These are phyloP conservation scores for Phyllosticta citribraziliensis DNA, from an alignment of 2,329 filamentous ascomycete genomes.

Conservation along the genomic window DNA sequence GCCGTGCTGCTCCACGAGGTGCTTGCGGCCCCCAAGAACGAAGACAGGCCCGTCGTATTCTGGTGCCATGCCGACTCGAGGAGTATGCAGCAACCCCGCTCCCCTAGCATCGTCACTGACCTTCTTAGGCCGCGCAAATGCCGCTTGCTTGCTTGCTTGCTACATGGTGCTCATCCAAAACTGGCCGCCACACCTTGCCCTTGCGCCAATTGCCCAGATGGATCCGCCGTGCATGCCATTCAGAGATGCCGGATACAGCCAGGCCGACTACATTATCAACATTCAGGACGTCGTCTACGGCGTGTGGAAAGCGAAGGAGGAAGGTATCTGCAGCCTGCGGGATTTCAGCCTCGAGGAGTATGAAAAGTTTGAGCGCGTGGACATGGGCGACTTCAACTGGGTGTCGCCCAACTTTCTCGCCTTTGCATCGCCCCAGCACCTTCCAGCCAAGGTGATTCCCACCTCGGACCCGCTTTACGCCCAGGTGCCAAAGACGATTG, in stretches of 20 bases:
- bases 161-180: constrained; percentile 99
- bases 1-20: constrained; percentile 94
- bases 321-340: constrained; percentile 80
- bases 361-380: constrained; percentile 87
- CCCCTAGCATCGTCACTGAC: not conserved
- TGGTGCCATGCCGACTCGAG: constrained; percentile 89
- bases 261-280: constrained; percentile 90
- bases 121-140: constrained; percentile 69
- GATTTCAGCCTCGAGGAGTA: constrained; percentile 90
- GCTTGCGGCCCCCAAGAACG: constrained; percentile 81
- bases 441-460: constrained; percentile 62
- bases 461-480: constrained; percentile 64
- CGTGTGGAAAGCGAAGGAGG: constrained; percentile 97
- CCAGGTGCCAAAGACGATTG: constrained; percentile 64
- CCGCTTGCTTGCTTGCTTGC: constrained; percentile 86
- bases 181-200: constrained; percentile 90
- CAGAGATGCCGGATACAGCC: constrained; percentile 94
- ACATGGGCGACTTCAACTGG: constrained; percentile 99
- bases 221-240: constrained; percentile 98
- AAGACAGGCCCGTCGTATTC: constrained; percentile 84
- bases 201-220: constrained; percentile 91
- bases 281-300: constrained; percentile 98
- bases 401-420: constrained; percentile 89
- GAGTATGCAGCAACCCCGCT: constrained; percentile 49
- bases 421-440: constrained; percentile 87